Evolutionary conservation across 495 filamentous ascomycete genomes (phyloP), one percentile per base, ranked within the genome.

Genomic region (Aspergillus carlsbadensis): DNA sequence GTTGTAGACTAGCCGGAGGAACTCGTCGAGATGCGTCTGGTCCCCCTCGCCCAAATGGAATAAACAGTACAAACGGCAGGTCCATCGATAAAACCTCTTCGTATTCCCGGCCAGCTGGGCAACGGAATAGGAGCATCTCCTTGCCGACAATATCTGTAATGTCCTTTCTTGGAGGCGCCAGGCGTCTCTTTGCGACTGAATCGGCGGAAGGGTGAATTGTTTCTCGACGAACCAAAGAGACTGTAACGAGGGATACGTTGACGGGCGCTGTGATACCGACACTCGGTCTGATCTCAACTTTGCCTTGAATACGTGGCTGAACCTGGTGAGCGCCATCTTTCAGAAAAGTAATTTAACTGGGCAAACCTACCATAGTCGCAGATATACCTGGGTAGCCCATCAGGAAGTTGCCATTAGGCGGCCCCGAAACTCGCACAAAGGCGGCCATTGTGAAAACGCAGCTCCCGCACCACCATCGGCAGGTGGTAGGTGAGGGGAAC

Each of bases 371-470:
- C 86, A 97, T 78, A 5, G 95, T 98, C 60, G 94, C 95, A 31
- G 95, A 96, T 71, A 98, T 98, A 57, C 94, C 94, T 6, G 94
- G 94, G 71, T 98, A 98, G 45, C 94, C 94, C 59, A 98, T 91
- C 59, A 98, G 78, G 66, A 93, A 96, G 73, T 91, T 93, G 74
- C 91, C 94, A 78, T 98, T 98, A 61, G 94, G 91, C 62, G 92
- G 93, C 61, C 94, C 94, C 66, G 91, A 95, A 78, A 98, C 91
- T 79, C 95, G 90, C 76, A 98, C 94, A 71, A 89, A 93, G 70
- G 93, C 92, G 70, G 90, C 82, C 84, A 93, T 88, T 69, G 71
- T 83, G 65, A 72, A 54, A 65, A 60, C 57, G 60, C 64, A 56
- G 65, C 63, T 60, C 61, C 66, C 68, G 59, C 72, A 69, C 70